These are phyloP conservation scores for Gyromitra esculenta DNA, from an alignment of 2,329 filamentous ascomycete genomes.

Conservation along the genomic window DNA sequence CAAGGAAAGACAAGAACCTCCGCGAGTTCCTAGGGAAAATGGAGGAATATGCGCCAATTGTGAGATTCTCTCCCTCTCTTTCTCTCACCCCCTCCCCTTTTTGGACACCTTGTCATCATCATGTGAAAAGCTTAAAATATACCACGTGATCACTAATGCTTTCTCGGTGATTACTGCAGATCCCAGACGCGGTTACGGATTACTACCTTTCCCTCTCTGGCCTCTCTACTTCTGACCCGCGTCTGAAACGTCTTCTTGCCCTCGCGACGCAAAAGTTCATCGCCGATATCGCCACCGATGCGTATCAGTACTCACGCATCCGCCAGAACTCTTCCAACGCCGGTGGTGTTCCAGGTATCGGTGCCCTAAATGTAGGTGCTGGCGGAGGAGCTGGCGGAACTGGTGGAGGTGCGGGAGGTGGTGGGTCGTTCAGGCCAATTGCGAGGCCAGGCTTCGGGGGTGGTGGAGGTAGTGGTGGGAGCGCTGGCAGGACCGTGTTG, in stretches of 20 bases:
- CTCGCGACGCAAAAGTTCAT: constrained; percentile 99
- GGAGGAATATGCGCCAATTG: constrained; percentile 97
- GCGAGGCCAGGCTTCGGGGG: constrained; percentile 81
- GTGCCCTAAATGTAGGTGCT: constrained; percentile 67
- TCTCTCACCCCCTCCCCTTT: constrained; percentile 24
- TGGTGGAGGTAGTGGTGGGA: constrained; percentile 83
- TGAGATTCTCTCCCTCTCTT: constrained; percentile 60
- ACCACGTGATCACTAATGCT: constrained; percentile 28
- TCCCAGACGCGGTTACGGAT: constrained; percentile 95
- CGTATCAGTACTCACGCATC: constrained; percentile 97
- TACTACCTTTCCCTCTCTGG: constrained; percentile 98
- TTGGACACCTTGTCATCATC: constrained; percentile 23
- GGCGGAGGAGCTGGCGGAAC: constrained; percentile 62
- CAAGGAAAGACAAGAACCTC: constrained; percentile 89
- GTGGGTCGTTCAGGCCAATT: constrained; percentile 71
- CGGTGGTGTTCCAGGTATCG: constrained; percentile 69
- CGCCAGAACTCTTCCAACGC: constrained; percentile 85
- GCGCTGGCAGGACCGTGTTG: constrained; percentile 89
- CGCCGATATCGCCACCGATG: constrained; percentile 94
- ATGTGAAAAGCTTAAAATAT: constrained; percentile 23
- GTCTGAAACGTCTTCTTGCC: constrained; percentile 89
- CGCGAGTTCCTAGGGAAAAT: constrained; percentile 95
- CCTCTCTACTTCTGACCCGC: constrained; percentile 88
- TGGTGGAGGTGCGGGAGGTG: constrained; percentile 59
- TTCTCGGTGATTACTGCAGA: constrained; percentile 66